A percentile compares a stretch with the other conserved stretches of the same genome.
phyloP scores from a whole-genome alignment of 2,329 filamentous ascomycete genomes.

The Hirsutella thompsonii region DNA sequence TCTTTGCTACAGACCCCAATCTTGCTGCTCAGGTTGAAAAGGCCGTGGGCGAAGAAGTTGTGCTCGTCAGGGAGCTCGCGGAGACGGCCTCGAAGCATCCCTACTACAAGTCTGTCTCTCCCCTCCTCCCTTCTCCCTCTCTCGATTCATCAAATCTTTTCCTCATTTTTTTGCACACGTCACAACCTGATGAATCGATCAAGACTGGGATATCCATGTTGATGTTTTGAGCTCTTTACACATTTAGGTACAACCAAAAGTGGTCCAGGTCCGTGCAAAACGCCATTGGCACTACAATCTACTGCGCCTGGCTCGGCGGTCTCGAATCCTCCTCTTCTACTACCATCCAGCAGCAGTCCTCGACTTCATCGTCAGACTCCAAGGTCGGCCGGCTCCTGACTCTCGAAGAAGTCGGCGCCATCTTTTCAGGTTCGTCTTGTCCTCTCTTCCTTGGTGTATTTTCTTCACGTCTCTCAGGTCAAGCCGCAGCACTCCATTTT shows the following conservation, averaged over 20 bases:
- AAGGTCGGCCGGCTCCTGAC: constrained; percentile 60
- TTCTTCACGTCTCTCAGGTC: not conserved
- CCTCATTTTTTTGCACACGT: no score
- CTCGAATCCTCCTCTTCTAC: constrained; percentile 25
- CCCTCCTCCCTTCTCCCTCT: not conserved
- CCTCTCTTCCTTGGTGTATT: no score
- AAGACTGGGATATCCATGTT: no score
- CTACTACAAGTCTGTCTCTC: constrained; percentile 70
- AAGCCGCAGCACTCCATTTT: no score
- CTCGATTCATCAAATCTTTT: not conserved
- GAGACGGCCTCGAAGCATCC: constrained; percentile 70
- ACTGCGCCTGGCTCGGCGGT: constrained; percentile 68
- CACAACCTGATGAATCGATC: no score
- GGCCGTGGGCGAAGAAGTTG: constrained; percentile 58
- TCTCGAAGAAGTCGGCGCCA: constrained; percentile 73
- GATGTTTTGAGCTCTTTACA: no score
- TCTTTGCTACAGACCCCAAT: constrained; percentile 36
- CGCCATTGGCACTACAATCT: constrained; percentile 46
- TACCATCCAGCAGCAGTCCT: constrained; percentile 21
- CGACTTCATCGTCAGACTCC: no score
- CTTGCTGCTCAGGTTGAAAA: constrained; percentile 60
- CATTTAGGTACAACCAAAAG: constrained; percentile 61
- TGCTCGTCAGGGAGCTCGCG: constrained; percentile 57
- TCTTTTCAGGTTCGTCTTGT: constrained; percentile 63
- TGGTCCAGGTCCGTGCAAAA: constrained; percentile 82